Base-by-base conservation (phyloP, 495 filamentous ascomycete genomes). In the Lasiosphaeriaceae sp. region DNA sequence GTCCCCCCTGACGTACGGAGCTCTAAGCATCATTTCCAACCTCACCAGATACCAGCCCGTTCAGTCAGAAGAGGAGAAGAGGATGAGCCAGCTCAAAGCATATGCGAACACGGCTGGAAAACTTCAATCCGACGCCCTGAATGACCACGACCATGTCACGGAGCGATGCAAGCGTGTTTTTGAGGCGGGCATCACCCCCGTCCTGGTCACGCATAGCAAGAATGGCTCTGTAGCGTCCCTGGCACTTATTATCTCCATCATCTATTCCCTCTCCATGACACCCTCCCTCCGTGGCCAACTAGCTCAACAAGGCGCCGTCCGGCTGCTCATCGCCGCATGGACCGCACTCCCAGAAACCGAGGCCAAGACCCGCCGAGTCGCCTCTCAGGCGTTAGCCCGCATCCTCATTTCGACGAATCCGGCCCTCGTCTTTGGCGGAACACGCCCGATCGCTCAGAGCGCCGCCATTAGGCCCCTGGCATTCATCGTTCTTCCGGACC, bases 401-500 rank as follows among this genome's bases (percentile, higher is more conserved):
- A 89, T 97, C 56, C 80, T 98, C 21, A 93, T 97, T 56, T 92
- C 87, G 8, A 87, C 89, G 44, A 88, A 98, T 68, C 94, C 94
- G 2, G 66, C 83, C 12, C 90, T 90, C 61, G 83, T 96, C 47
- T 97, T 97, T 72, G 86, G 86, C 34, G 80, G 86, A 11, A 88
- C 86, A 4, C 84, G 87, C 2, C 83, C 86, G 17, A 83, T 85
- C 1, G 84, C 92, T 2, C 75, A 88, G 44, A 87, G 83, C 21
- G 85, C 86, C 46, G 87, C 90, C 54, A 87, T 96, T 54, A 83
- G 88, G 1, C 90, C 92, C 16, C 80, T 98, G 3, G 66, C 88
- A 16, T 81, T 81, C 19, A 86, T 97, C 24, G 78, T 97, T 16
- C 67, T 74, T 1, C 73, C 79, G 7, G 77, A 84, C 35, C 73